These are phyloP conservation scores for Moesziomyces sp. DNA, from an alignment of 1,284 basidiomycete genomes.

Conservation along the genomic window DNA sequence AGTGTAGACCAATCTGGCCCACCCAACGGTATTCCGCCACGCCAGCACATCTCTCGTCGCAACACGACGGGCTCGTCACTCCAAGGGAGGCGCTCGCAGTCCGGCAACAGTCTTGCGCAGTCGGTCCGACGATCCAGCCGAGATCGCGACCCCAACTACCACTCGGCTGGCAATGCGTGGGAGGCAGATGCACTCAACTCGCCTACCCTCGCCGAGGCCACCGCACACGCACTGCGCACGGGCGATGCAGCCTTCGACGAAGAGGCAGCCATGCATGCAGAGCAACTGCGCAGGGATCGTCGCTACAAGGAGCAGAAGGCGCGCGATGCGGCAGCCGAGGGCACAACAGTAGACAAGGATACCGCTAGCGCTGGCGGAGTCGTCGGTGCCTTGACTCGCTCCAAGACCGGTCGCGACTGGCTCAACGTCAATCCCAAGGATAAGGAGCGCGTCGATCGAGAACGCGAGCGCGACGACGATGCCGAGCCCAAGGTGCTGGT, in stretches of 20 bases:
- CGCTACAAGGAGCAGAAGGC: constrained; percentile 59
- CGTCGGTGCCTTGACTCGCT: constrained; percentile 34
- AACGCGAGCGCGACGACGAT: constrained; percentile 40
- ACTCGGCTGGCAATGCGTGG: constrained; percentile 28
- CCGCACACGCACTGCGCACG: constrained; percentile 49
- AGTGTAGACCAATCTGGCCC: constrained; percentile 14
- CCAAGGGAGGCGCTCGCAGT: constrained; percentile 33
- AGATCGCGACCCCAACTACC: constrained; percentile 32
- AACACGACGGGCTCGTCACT: constrained; percentile 55
- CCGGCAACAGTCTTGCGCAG: constrained; percentile 30
- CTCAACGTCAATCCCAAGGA: constrained; percentile 29
- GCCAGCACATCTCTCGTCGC: constrained; percentile 37
- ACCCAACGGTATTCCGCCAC: constrained; percentile 24
- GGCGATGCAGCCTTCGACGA: constrained; percentile 64
- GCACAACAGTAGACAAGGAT: constrained; percentile 20
- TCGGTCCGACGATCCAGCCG: constrained; percentile 35
- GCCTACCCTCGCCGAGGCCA: constrained; percentile 25
- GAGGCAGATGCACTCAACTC: constrained; percentile 31
- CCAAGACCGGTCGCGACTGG: constrained; percentile 42
- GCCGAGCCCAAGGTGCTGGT: constrained; percentile 74
- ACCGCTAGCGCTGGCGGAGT: constrained; percentile 18
- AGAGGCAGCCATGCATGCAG: constrained; percentile 62
- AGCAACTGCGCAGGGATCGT: constrained; percentile 58
- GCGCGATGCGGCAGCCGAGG: constrained; percentile 35
- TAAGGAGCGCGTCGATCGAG: constrained; percentile 29